Percentiles rank a stretch among this genome's conserved stretches.
These are phyloP conservation scores for Wallacemonas sp. DNA, from an alignment of 208 protist species.

Conservation along the genomic window DNA sequence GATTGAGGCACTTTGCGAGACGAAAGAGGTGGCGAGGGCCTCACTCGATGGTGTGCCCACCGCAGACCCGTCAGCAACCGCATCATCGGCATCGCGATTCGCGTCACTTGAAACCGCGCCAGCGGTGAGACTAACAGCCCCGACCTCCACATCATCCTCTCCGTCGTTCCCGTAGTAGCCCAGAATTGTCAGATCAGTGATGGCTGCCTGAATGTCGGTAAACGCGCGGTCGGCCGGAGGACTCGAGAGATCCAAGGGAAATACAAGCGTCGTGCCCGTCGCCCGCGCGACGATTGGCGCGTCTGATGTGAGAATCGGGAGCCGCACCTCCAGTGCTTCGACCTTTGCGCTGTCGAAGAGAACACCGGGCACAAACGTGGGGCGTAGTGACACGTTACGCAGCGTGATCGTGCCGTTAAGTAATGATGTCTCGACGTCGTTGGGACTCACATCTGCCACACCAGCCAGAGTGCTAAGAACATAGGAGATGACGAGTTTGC, in stretches of 20 bases:
- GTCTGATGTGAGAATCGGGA: conserved; percentile 63
- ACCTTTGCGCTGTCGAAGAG: conserved; percentile 57
- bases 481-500: conserved; percentile 70
- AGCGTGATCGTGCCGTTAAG: conserved; percentile 45
- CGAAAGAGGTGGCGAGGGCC: background rate
- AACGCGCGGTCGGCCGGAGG: conserved; percentile 29
- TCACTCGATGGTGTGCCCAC: background rate
- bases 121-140: no score
- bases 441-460: conserved; percentile 67
- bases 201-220: conserved; percentile 49
- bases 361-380: conserved; percentile 42
- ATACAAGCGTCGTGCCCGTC: conserved; percentile 19
- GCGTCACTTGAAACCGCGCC: no score
- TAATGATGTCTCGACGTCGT: conserved; percentile 68
- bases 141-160: conserved; percentile 14
- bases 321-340: conserved; percentile 44
- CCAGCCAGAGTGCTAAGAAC: conserved; percentile 60
- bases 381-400: conserved; percentile 47
- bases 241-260: conserved; percentile 37
- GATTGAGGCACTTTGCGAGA: background rate
- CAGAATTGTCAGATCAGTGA: conserved; percentile 56
- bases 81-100: conserved; percentile 15
- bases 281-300: conserved; percentile 44
- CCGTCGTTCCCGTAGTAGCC: conserved; percentile 21
- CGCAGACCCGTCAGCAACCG: conserved; percentile 7